Base-by-base conservation (phyloP, 148 eudicot species). In the Rhododendron kiyosumense region DNA sequence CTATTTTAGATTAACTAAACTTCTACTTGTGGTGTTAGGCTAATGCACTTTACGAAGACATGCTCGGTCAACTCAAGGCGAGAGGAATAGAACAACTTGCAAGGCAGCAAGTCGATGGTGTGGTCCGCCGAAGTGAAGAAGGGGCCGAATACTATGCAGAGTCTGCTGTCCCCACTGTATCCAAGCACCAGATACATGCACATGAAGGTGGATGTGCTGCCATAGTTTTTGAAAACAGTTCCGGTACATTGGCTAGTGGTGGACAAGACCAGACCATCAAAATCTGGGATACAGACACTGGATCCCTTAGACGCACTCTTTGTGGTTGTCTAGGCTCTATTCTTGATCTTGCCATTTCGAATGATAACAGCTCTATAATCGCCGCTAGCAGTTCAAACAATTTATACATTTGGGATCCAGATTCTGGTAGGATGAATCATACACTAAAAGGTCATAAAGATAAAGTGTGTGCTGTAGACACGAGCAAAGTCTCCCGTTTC, bases 171-270 rank as follows among this genome's bases (percentile, higher is more conserved):
- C 99, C 99, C 74, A 69, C 85, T 26, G 36, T 91, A 82, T 91
- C 92, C 91, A 93, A 87, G 87, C 94, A 91, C 84, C 86, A 92
- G 84, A 93, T 96, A 85, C 95, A 89, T 30, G 98, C 98, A 41
- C 99, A 97, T 61, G 93, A 93, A 43, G 95, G 99, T 83, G 98
- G 99, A 8, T 97, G 99, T 83, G 95, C 98, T 78, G 88, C 99
- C 65, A 89, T 95, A 88, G 51, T 91, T 59, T 95, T 95, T 38
- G 96, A 95, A 84, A 85, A 93, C 83, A 95, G 92, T 87, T 95
- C 98, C 13, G 80, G 87, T 75, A 94, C 88, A 84, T 83, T 97
- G 89, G 85, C 95, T 77, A 94, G 92, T 79, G 99, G 99, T 38
- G 99, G 99, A 28, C 98, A 94, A 83, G 99, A 97, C 80, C 89